phyloP scores from a whole-genome alignment of 2,329 filamentous ascomycete species.

The Phaeosphaeriaceae sp. region DNA sequence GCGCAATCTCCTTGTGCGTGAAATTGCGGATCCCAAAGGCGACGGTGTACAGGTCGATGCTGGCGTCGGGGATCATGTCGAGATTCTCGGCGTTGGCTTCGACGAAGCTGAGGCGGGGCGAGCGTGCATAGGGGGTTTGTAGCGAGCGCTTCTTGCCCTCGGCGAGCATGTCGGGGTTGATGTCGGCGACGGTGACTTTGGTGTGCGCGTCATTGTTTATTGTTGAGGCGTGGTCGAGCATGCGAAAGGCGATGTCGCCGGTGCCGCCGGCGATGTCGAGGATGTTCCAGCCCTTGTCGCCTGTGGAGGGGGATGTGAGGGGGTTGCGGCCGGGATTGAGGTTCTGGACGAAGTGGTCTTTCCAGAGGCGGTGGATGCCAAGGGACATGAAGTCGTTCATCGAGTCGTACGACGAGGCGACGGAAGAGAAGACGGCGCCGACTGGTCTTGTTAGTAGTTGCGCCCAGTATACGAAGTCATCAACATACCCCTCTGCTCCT shows the following conservation, averaged over 20 bases:
- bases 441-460: conserved; percentile 59
- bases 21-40: conserved; percentile 98
- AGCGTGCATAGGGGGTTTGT: conserved; percentile 64
- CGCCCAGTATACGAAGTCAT: neutral
- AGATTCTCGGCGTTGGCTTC: conserved; percentile 90
- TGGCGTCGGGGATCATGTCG: conserved; percentile 67
- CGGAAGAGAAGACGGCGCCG: conserved; percentile 89
- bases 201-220: conserved; percentile 82
- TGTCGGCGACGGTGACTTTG: conserved; percentile 90
- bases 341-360: conserved; percentile 91
- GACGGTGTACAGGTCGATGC: conserved; percentile 95
- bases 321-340: conserved; percentile 78
- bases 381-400: conserved; percentile 99
- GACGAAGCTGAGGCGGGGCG: conserved; percentile 71
- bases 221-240: conserved; percentile 84
- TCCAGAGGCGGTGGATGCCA: conserved; percentile 96
- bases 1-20: conserved; percentile 83
- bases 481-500: conserved; percentile 67
- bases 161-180: conserved; percentile 92
- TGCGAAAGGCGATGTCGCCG: conserved; percentile 95
- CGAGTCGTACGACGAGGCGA: conserved; percentile 91
- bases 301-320: conserved; percentile 47
- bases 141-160: conserved; percentile 84
- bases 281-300: conserved; percentile 68
- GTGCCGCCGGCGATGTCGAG: conserved; percentile 97